Percentiles rank a stretch among this genome's conserved stretches.
These are phyloP conservation scores for Tuber brumale DNA, from an alignment of 495 filamentous ascomycete species.

Conservation along the genomic window DNA sequence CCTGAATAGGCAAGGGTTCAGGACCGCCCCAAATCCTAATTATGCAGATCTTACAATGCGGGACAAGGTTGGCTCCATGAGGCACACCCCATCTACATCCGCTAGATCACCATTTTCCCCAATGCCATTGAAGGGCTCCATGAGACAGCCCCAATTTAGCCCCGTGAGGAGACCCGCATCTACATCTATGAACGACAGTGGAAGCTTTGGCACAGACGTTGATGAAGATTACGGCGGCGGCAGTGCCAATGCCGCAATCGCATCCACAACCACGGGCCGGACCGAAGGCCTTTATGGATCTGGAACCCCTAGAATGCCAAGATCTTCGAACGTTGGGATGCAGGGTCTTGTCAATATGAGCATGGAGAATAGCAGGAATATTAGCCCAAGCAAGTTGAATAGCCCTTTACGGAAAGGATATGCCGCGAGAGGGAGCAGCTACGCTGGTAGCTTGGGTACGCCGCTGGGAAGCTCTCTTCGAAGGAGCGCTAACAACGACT, in stretches of 20 bases:
- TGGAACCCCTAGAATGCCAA: conserved; percentile 9
- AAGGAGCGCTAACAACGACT: conserved; percentile 2
- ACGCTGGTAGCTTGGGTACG: conserved; percentile 29
- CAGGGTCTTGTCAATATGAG: conserved; percentile 39
- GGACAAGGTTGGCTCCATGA: conserved; percentile 16
- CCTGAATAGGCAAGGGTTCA: conserved; percentile 71
- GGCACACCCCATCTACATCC: background rate
- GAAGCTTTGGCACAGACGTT: conserved; percentile 1
- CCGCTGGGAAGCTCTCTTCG: conserved; percentile 13
- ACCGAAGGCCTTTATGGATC: conserved; percentile 10
- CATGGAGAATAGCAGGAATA: conserved; percentile 24
- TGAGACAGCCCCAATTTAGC: conserved; percentile 29
- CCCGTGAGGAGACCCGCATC: conserved; percentile 3
- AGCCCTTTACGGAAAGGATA: conserved; percentile 35
- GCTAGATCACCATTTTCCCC: conserved; percentile 14
- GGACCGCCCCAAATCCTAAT: conserved; percentile 79
- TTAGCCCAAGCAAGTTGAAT: conserved; percentile 40
- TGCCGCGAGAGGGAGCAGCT: conserved; percentile 21
- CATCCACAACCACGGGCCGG: background rate
- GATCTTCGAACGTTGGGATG: conserved; percentile 32
- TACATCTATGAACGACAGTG: conserved; percentile 14
- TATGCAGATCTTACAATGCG: conserved; percentile 59
- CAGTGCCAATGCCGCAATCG: background rate
- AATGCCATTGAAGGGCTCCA: background rate
- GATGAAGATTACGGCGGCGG: background rate